Conservation (phyloP, 495 filamentous ascomycete genomes). For the Talaromyces adpressus region DNA sequence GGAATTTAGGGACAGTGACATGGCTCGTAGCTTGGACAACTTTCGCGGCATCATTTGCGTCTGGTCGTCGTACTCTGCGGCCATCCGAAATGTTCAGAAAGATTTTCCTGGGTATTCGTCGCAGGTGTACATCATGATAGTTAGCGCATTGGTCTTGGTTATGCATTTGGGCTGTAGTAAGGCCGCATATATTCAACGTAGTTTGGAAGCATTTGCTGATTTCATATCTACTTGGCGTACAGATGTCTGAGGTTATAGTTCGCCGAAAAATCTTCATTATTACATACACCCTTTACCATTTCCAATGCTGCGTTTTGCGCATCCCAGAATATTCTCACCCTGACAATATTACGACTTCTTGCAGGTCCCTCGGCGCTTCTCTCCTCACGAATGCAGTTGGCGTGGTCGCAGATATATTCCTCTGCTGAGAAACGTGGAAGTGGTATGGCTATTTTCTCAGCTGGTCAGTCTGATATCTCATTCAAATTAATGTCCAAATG, state of each 20-base stretch:
- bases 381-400: not conserved
- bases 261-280: not conserved
- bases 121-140: not conserved
- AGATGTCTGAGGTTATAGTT: not conserved
- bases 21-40: not conserved
- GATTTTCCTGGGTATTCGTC: not conserved
- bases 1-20: not conserved
- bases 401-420: not conserved
- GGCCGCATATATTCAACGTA: not conserved
- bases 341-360: not conserved
- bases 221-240: not conserved
- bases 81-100: not conserved
- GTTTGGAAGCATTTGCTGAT: not conserved
- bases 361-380: not conserved
- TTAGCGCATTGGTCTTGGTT: not conserved
- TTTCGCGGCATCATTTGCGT: not conserved
- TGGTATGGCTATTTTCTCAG: not conserved
- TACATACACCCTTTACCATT: not conserved
- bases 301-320: not conserved
- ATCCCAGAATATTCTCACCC: not conserved
- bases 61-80: not conserved
- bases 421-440: not conserved
- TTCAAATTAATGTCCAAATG: not conserved
- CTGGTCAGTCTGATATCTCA: not conserved
- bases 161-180: not conserved